Conservation (phyloP, 495 filamentous ascomycete genomes). For the Penicillium simplicissimum region DNA sequence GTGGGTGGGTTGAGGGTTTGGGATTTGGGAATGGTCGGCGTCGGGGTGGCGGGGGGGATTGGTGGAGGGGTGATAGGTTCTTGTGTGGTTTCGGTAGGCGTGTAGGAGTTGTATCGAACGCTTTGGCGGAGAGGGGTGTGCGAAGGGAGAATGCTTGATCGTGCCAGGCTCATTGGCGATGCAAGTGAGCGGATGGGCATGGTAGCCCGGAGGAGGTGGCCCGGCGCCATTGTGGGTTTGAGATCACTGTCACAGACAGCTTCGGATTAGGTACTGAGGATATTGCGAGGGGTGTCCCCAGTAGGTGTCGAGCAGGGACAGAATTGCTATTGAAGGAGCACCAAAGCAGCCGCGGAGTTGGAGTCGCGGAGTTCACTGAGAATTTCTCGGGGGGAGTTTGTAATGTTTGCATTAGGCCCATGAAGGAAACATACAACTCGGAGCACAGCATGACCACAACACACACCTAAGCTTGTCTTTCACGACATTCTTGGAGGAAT, state of each 20-base stretch:
- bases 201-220: constrained; percentile 38
- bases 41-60: constrained; percentile 9
- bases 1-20: constrained; percentile 27
- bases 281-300: background rate
- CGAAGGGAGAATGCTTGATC: constrained; percentile 27
- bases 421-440: background rate
- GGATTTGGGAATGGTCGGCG: constrained; percentile 4
- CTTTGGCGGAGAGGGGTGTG: constrained; percentile 20
- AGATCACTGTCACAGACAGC: background rate
- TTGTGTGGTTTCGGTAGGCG: constrained; percentile 24
- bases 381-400: constrained; percentile 44
- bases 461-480: no score
- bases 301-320: background rate
- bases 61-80: constrained; percentile 2
- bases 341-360: constrained; percentile 21
- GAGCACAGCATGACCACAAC: no score
- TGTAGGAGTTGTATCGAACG: constrained; percentile 21
- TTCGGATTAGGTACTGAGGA: background rate
- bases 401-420: constrained; percentile 39
- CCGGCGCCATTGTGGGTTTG: constrained; percentile 34
- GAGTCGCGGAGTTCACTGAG: constrained; percentile 32
- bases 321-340: background rate
- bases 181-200: constrained; percentile 39
- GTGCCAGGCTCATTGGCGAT: constrained; percentile 29
- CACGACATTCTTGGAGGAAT: no score